Conservation (phyloP, 2,329 filamentous ascomycete species). For the Alternaria burnsii region DNA sequence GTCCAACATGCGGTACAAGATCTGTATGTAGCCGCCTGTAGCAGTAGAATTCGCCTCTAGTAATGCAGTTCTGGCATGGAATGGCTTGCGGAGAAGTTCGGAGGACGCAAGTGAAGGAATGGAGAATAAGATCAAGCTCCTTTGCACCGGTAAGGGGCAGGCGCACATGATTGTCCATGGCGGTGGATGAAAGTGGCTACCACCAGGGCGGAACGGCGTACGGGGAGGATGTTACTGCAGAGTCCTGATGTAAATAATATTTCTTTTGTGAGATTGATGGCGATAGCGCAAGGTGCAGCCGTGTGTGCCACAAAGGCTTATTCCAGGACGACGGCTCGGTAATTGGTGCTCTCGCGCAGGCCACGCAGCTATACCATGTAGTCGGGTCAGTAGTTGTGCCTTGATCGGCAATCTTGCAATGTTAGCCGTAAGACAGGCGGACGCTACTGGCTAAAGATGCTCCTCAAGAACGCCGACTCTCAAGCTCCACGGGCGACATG, state of each 20-base stretch:
- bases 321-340: constrained; percentile 25
- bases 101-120: constrained; percentile 11
- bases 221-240: constrained; percentile 14
- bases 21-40: constrained; percentile 29
- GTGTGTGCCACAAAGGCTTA: constrained; percentile 30
- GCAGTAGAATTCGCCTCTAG: constrained; percentile 29
- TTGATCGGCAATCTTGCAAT: constrained; percentile 43
- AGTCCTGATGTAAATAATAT: constrained; percentile 25
- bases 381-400: constrained; percentile 30
- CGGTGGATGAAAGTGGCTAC: neutral
- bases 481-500: constrained; percentile 20
- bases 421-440: constrained; percentile 29
- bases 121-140: neutral
- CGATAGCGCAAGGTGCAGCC: constrained; percentile 28
- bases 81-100: constrained; percentile 38
- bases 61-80: constrained; percentile 18
- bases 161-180: neutral
- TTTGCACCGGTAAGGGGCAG: neutral
- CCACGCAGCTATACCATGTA: constrained; percentile 30
- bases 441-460: constrained; percentile 24
- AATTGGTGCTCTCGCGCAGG: constrained; percentile 28
- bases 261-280: constrained; percentile 37
- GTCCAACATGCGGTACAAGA: neutral
- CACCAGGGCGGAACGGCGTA: constrained; percentile 23
- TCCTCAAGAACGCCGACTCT: neutral